Evolutionary conservation across 23 red algal species (phyloP).

Genomic region (Cyanidiococcus yangmingshanensis): DNA sequence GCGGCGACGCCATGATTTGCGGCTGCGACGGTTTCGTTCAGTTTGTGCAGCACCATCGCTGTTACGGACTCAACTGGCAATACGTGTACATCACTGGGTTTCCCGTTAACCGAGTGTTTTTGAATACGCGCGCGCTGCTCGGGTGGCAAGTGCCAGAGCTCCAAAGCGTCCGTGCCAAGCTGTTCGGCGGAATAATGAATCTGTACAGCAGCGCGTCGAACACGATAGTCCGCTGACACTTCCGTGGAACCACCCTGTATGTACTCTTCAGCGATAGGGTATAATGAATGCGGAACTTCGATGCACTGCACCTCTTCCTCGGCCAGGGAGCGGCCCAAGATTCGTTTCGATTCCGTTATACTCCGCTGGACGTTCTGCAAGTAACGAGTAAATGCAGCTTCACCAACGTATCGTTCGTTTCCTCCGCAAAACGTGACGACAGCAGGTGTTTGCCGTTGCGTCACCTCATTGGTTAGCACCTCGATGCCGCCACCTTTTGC

Average conservation of each 20-base stretch:
- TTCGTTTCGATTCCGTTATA: constrained; percentile 52
- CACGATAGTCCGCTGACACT: constrained; percentile 32
- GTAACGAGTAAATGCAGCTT: constrained; percentile 59
- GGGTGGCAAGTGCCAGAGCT: constrained; percentile 13
- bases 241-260: constrained; percentile 27
- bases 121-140: constrained; percentile 14
- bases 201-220: constrained; percentile 17
- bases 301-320: constrained; percentile 6
- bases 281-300: background rate
- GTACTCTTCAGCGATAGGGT: constrained; percentile 24
- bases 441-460: constrained; percentile 66
- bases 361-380: constrained; percentile 73
- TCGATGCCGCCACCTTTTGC: constrained; percentile 91
- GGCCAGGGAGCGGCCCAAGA: constrained; percentile 45
- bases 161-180: constrained; percentile 8
- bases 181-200: background rate
- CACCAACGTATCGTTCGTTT: constrained; percentile 73
- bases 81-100: constrained; percentile 13
- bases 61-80: constrained; percentile 49
- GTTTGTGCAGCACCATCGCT: constrained; percentile 53
- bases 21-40: constrained; percentile 41
- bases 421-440: constrained; percentile 68
- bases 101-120: constrained; percentile 22
- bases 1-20: constrained; percentile 54
- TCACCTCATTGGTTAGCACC: constrained; percentile 83